Base-by-base conservation (phyloP, 805 yeast genomes). In the Suhomyces emberorum region DNA sequence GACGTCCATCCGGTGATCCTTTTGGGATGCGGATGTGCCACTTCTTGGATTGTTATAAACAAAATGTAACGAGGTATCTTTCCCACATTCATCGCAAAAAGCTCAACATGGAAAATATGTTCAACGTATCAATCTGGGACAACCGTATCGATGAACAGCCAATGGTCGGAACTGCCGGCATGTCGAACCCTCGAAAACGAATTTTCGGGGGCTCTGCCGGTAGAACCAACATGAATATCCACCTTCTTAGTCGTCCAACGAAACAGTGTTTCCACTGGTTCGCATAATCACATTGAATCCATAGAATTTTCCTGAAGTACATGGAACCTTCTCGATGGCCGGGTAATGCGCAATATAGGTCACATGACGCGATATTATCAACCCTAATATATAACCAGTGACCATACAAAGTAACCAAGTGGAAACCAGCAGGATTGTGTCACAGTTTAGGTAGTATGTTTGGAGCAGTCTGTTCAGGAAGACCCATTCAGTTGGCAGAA, bases 41-140 rank as follows among this genome's bases (percentile, higher is more conserved):
- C 85, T 3, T 71, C 79, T 3, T 82, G 86, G 84, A 60, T 81
- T 7, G 66, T 67, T 20, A 20, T 20, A 20, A 9, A 20, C 22
- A 20, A 20, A 58, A 77, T 83, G 86, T 83, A 70, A 76, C 84
- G 72, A 61, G 55, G 70, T 65, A 63, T 79, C 89, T 83, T 83
- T 77, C 76, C 87, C 88, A 79, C 69, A 77, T 74, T 76, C 88
- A 81, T 78, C 44, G 41, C 37, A 34, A 65, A 33, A 29, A 28
- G 66, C 65, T 55, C 72, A 70, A 79, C 77, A 79, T 78, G 88
- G 86, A 79, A 76, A 83, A 83, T 83, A 82, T 82, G 91, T 83
- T 77, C 71, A 51, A 55, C 72, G 88, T 74, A 52, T 54, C 76
- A 69, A 53, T 51, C 63, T 83, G 63, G 85, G 85, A 72, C 76